These are phyloP conservation scores for Exophiala sp. DNA, from an alignment of 2,329 filamentous ascomycete species.

Conservation along the genomic window DNA sequence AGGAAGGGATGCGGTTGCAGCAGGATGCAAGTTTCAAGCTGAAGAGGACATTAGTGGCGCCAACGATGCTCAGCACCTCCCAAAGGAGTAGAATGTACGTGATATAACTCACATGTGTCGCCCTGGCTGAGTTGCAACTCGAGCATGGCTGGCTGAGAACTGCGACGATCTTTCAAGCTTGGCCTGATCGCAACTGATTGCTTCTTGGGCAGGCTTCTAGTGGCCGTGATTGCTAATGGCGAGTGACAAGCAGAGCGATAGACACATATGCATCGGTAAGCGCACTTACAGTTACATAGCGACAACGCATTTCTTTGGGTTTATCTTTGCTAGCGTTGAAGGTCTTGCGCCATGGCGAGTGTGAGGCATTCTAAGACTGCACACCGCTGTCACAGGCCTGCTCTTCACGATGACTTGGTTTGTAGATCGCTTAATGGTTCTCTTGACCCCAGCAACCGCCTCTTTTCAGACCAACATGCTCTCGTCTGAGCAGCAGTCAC, in stretches of 20 bases:
- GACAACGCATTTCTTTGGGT: no score
- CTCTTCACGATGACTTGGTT: background rate
- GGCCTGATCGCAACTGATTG: background rate
- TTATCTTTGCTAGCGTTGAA: background rate
- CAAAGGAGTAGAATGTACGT: background rate
- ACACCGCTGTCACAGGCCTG: background rate
- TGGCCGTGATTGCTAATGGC: no score
- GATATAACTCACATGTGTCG: background rate
- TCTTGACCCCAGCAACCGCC: background rate
- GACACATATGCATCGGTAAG: no score
- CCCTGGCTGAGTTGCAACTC: background rate
- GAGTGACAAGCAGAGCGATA: no score
- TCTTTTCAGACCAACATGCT: background rate
- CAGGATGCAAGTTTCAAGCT: background rate
- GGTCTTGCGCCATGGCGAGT: background rate
- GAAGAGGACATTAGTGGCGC: background rate
- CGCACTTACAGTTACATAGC: no score
- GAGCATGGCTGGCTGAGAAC: background rate
- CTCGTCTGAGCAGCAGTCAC: background rate
- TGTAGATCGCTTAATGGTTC: background rate
- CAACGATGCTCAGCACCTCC: no score
- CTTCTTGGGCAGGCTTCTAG: no score
- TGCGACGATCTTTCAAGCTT: slow-evolving; percentile 1
- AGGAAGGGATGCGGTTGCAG: background rate
- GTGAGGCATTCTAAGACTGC: background rate